Conservation (phyloP, 2,329 filamentous ascomycete genomes). For the Chaetoscypha palmicola region DNA sequence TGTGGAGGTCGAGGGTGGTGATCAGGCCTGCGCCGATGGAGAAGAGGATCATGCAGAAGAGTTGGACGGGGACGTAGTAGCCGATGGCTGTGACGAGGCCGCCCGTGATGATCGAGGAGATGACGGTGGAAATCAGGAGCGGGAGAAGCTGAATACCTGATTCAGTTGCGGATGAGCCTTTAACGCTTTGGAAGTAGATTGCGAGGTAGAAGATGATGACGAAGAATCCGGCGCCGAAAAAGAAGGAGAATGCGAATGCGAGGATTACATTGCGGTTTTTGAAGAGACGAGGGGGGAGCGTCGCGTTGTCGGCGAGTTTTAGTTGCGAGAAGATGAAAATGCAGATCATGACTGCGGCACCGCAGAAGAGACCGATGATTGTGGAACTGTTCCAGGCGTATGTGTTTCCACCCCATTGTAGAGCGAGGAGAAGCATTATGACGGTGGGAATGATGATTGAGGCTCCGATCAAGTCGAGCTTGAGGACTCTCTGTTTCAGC, state of each 20-base stretch:
- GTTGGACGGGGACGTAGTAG: conserved; percentile 40
- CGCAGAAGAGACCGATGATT: conserved; percentile 32
- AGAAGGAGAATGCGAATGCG: conserved; percentile 18
- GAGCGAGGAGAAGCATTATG: conserved; percentile 33
- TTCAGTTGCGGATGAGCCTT: conserved; percentile 34
- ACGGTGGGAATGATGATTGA: conserved; percentile 32
- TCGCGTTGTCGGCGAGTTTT: conserved; percentile 28
- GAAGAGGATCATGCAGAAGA: conserved; percentile 33
- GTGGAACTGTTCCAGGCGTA: conserved; percentile 32
- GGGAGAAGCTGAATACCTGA: conserved; percentile 39
- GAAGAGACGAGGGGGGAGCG: conserved; percentile 35
- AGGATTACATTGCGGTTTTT: conserved; percentile 19
- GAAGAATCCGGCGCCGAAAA: conserved; percentile 26
- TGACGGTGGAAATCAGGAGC: conserved; percentile 36
- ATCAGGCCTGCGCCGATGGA: conserved; percentile 37
- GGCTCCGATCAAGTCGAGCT: conserved; percentile 33
- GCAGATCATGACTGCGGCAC: conserved; percentile 27
- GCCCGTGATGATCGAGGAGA: conserved; percentile 37
- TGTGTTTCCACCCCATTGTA: conserved; percentile 35
- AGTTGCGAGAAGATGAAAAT: conserved; percentile 31
- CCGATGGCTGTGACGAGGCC: conserved; percentile 34
- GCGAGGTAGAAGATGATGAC: conserved; percentile 29
- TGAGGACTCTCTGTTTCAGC: conserved; percentile 19
- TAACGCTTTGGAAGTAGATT: conserved; percentile 32
- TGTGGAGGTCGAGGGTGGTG: conserved; percentile 35